Base-by-base conservation (phyloP, 1,139 yeast genomes). In the Taiozyma sp. region DNA sequence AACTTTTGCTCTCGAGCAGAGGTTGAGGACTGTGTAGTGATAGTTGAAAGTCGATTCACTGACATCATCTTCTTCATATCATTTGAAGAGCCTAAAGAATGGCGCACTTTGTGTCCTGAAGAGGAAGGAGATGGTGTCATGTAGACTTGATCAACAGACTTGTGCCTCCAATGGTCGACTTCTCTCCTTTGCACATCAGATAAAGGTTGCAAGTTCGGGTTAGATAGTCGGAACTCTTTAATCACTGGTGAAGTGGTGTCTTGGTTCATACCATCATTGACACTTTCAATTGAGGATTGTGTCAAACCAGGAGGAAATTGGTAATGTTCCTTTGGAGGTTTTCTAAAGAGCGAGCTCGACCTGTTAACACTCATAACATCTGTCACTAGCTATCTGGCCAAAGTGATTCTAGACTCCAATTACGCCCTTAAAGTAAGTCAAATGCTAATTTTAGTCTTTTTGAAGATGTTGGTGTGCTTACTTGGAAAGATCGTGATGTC, bases 1-100 rank as follows among this genome's bases (percentile, higher is more conserved):
- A 79, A 82, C 2, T 29, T 36, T 28, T 57, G 60, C 23, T 34
- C 47, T 8, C 28, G 10, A 5, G 10, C 4, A n/a, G 42, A 44
- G 9, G 12, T 8, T 24, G 34, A 44, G n/a, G 34, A 9, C 29
- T 27, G 24, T 8, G 16, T 44, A 28, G 36, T 12, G 9, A 5
- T 16, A 19, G 14, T 28, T 4, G 22, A 29, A 12, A 30, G 22
- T n/a, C 30, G 12, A 16, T 38, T 38, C 24, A 9, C 10, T 8
- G 41, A 27, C 22, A 48, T 22, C 6, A 12, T 24, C 14, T 43
- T 34, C n/a, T 19, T 42, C 9, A 47, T 29, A 1, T 47, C 48
- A 10, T 29, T 2, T 2, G 32, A 22, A 2, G 54, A 44, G 10
- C 50, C 45, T 7, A 29, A 16, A 14, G 54, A 51, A 22, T 47